phyloP scores from a whole-genome alignment of 2,329 filamentous ascomycete genomes.

The Penicillium freii region DNA sequence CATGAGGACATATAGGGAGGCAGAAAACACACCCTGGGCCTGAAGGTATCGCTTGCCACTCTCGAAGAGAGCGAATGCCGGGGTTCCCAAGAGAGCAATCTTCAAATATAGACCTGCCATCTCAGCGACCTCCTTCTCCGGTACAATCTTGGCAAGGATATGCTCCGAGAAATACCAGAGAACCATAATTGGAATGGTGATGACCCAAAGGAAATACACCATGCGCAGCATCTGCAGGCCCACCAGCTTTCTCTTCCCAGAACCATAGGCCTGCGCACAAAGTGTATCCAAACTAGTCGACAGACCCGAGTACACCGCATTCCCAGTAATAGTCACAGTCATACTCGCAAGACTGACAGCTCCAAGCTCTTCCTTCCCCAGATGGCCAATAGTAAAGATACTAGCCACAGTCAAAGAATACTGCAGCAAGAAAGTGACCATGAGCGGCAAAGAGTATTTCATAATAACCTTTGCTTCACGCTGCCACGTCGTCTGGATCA shows the following conservation, averaged over 20 bases:
- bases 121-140: constrained; percentile 66
- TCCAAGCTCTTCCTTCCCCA: constrained; percentile 69
- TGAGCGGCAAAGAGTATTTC: constrained; percentile 67
- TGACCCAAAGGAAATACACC: constrained; percentile 70
- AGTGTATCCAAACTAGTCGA: constrained; percentile 89
- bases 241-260: constrained; percentile 83
- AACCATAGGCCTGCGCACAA: constrained; percentile 91
- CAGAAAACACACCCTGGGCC: constrained; percentile 80
- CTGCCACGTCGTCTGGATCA: constrained; percentile 87
- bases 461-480: constrained; percentile 80
- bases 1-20: constrained; percentile 78
- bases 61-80: constrained; percentile 74
- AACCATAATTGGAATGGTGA: constrained; percentile 69
- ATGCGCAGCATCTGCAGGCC: constrained; percentile 80
- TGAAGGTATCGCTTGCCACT: constrained; percentile 82
- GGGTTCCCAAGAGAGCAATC: constrained; percentile 67
- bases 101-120: constrained; percentile 73
- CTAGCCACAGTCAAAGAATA: constrained; percentile 81
- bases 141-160: constrained; percentile 66
- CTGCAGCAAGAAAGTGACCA: constrained; percentile 73
- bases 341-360: constrained; percentile 70
- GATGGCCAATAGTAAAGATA: constrained; percentile 73
- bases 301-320: constrained; percentile 77
- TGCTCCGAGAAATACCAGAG: constrained; percentile 68
- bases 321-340: constrained; percentile 76